Conservation (phyloP, 2,329 filamentous ascomycete species). For the Colletotrichum sp. region DNA sequence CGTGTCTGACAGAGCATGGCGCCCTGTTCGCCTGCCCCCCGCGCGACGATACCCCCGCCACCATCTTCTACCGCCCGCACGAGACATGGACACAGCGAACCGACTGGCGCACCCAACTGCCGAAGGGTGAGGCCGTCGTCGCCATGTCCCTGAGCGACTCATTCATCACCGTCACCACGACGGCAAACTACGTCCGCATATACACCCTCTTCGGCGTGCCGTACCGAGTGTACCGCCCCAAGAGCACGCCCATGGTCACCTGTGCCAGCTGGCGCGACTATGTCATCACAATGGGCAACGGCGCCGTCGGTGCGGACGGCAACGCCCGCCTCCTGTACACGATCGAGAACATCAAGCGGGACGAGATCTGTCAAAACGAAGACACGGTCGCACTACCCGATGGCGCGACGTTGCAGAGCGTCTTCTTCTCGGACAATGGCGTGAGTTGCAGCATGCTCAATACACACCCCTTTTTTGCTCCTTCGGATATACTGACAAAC, state of each 20-base stretch:
- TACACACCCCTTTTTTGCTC: neutral
- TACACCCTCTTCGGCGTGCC: slow-evolving; percentile 94
- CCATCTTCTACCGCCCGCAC: slow-evolving; percentile 95
- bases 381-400: slow-evolving; percentile 87
- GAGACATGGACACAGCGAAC: slow-evolving; percentile 92
- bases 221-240: slow-evolving; percentile 87
- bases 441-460: slow-evolving; percentile 53
- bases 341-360: slow-evolving; percentile 92
- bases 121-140: slow-evolving; percentile 82
- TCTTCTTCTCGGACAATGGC: slow-evolving; percentile 93
- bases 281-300: slow-evolving; percentile 95
- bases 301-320: slow-evolving; percentile 80
- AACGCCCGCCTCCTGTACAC: slow-evolving; percentile 82
- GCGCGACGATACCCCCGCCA: slow-evolving; percentile 62
- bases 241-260: slow-evolving; percentile 87
- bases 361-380: slow-evolving; percentile 93
- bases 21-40: slow-evolving; percentile 85
- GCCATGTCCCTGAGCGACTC: slow-evolving; percentile 92
- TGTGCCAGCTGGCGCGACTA: slow-evolving; percentile 96
- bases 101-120: slow-evolving; percentile 91
- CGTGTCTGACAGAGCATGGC: slow-evolving; percentile 86
- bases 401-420: slow-evolving; percentile 74
- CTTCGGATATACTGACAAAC: slow-evolving; percentile 5
- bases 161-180: slow-evolving; percentile 89
- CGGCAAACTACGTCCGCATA: slow-evolving; percentile 85